Percentiles rank a stretch among this genome's conserved stretches.
These are phyloP conservation scores for Xylaria longipes DNA, from an alignment of 495 filamentous ascomycete species.

Conservation along the genomic window DNA sequence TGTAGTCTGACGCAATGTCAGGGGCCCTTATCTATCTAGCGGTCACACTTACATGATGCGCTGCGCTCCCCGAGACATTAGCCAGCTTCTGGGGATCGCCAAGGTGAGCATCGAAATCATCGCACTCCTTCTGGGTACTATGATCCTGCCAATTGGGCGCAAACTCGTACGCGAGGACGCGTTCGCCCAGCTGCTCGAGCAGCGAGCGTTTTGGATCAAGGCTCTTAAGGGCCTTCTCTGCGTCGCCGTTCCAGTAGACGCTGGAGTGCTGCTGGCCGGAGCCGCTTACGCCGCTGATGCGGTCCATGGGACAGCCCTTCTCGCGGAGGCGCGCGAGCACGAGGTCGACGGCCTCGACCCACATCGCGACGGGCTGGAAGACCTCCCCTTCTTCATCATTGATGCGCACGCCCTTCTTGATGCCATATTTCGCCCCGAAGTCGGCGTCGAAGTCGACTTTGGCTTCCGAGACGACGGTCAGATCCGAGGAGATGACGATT, in stretches of 20 bases:
- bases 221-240: constrained; percentile 66
- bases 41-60: constrained; percentile 77
- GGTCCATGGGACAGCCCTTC: constrained; percentile 75
- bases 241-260: constrained; percentile 82
- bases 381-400: constrained; percentile 85
- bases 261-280: constrained; percentile 97
- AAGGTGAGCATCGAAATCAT: constrained; percentile 77
- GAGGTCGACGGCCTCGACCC: constrained; percentile 89
- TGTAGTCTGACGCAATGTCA: not conserved
- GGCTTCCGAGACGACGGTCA: constrained; percentile 76
- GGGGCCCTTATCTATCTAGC: not conserved
- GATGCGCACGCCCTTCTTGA: constrained; percentile 84
- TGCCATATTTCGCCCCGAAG: constrained; percentile 78
- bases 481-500: constrained; percentile 78
- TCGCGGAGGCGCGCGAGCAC: constrained; percentile 76
- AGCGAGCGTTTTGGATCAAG: constrained; percentile 66
- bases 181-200: constrained; percentile 67
- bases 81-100: constrained; percentile 73
- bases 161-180: constrained; percentile 83
- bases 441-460: constrained; percentile 77
- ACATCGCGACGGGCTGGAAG: constrained; percentile 90
- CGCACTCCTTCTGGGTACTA: constrained; percentile 90
- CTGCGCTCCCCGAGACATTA: constrained; percentile 82
- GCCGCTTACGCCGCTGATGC: constrained; percentile 82
- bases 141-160: constrained; percentile 98